These are phyloP conservation scores for Hygrophorus pudorinus DNA, from an alignment of 768 basidiomycete species.

Conservation along the genomic window DNA sequence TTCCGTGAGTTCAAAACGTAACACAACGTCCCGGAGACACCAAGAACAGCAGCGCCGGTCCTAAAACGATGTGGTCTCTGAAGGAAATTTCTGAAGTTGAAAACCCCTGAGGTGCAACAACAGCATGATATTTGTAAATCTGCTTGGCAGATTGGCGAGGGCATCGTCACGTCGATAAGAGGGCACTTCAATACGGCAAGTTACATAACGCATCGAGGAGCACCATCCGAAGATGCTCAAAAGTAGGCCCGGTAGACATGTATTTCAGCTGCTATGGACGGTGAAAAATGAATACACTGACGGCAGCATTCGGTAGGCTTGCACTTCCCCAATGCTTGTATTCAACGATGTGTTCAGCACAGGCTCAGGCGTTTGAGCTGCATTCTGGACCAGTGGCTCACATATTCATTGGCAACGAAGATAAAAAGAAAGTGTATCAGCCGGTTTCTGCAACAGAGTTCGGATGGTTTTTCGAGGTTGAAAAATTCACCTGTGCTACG, in stretches of 20 bases:
- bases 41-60: background rate
- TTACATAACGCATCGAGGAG: conserved; percentile 1
- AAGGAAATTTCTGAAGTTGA: background rate
- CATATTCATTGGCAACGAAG: conserved; percentile 69
- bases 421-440: conserved; percentile 67
- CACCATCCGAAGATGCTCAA: background rate
- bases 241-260: background rate
- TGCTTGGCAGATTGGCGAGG: background rate
- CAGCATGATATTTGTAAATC: background rate
- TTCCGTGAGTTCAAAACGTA: background rate
- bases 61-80: background rate
- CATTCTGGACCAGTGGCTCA: conserved; percentile 20
- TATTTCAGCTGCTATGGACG: too few species aligned
- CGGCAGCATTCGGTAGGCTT: conserved; percentile 64
- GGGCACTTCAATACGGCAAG: background rate
- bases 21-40: background rate
- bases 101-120: background rate
- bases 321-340: conserved; percentile 55
- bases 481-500: conserved; percentile 52
- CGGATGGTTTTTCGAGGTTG: conserved; percentile 54
- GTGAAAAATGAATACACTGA: conserved; percentile 23
- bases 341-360: background rate
- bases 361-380: background rate
- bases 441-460: conserved; percentile 45
- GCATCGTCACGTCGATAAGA: background rate